Evolutionary conservation across 805 yeast species (phyloP).

Genomic region (Suhomyces prunicola): DNA sequence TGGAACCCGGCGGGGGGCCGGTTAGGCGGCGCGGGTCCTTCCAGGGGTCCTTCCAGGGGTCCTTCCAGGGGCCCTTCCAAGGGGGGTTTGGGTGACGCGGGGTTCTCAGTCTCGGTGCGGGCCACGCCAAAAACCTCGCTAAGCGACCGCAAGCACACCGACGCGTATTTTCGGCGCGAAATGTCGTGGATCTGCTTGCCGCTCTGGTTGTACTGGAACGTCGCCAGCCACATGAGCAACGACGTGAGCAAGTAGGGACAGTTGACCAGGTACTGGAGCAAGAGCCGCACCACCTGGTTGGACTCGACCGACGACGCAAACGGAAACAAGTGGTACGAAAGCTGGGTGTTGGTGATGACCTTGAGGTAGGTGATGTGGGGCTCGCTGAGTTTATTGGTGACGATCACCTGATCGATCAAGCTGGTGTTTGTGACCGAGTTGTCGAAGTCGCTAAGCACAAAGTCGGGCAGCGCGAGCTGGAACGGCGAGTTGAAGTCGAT

Average conservation of each 20-base stretch:
- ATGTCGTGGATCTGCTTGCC: conserved; percentile 19
- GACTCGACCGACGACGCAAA: conserved; percentile 33
- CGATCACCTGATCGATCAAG: conserved; percentile 24
- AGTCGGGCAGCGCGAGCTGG: background rate
- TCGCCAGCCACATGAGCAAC: conserved; percentile 24
- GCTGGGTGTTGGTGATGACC: conserved; percentile 24
- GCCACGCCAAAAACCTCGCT: conserved; percentile 16
- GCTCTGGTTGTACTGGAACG: conserved; percentile 23
- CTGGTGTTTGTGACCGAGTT: conserved; percentile 17
- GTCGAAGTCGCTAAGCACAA: conserved; percentile 1
- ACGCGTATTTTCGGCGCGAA: conserved; percentile 17
- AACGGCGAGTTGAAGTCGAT: conserved; percentile 1
- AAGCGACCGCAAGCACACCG: conserved; percentile 18
- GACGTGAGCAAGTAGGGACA: conserved; percentile 22
- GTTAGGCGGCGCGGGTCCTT: background rate
- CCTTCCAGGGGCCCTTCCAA: too few species aligned
- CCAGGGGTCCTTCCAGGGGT: too few species aligned
- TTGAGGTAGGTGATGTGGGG: conserved; percentile 33
- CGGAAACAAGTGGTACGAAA: conserved; percentile 35
- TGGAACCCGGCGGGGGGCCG: background rate
- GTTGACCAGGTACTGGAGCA: conserved; percentile 18
- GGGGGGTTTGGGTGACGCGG: too few species aligned
- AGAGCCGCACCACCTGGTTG: conserved; percentile 31
- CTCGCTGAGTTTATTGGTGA: conserved; percentile 21
- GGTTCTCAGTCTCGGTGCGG: background rate